These are phyloP conservation scores for Pseudoturritis turrita DNA, from an alignment of 345 rosid species.

Conservation along the genomic window DNA sequence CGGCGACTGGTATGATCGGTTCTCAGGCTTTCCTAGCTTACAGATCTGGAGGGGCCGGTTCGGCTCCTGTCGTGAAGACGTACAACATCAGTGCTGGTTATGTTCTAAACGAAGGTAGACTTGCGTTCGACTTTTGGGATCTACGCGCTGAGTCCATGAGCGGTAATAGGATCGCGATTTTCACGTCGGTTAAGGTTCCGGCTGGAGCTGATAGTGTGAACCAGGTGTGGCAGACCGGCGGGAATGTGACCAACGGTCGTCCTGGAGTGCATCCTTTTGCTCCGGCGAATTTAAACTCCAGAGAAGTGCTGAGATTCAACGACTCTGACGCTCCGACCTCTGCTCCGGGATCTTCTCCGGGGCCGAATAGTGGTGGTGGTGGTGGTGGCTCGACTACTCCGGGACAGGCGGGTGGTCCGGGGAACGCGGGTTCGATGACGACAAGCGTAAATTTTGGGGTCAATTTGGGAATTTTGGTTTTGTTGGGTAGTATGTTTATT, in stretches of 20 bases:
- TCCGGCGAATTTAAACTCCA: conserved; percentile 29
- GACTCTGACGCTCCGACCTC: background rate
- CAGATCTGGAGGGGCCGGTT: conserved; percentile 32
- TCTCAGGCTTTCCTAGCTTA: conserved; percentile 62
- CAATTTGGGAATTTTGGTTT: conserved; percentile 15
- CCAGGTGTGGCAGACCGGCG: conserved; percentile 89
- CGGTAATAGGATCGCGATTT: conserved; percentile 31
- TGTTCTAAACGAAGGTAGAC: conserved; percentile 34
- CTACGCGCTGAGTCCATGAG: conserved; percentile 33
- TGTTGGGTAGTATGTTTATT: conserved; percentile 9
- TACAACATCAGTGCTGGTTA: conserved; percentile 57
- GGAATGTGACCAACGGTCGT: conserved; percentile 31
- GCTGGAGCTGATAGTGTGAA: conserved; percentile 41
- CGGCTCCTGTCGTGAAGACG: conserved; percentile 32
- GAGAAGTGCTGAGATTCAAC: conserved; percentile 7
- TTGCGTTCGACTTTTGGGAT: conserved; percentile 59
- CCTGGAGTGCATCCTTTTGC: conserved; percentile 30
- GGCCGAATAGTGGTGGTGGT: background rate
- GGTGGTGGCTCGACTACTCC: conserved; percentile 9
- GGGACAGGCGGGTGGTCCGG: conserved; percentile 17
- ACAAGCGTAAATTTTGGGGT: conserved; percentile 21
- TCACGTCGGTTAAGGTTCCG: conserved; percentile 55
- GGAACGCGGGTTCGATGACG: conserved; percentile 11
- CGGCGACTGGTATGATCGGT: conserved; percentile 48
- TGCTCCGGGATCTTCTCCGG: background rate